A percentile compares a stretch with the other conserved stretches of the same genome.
These are phyloP conservation scores for Leishmania major DNA, from an alignment of 208 protist species.

Conservation along the genomic window DNA sequence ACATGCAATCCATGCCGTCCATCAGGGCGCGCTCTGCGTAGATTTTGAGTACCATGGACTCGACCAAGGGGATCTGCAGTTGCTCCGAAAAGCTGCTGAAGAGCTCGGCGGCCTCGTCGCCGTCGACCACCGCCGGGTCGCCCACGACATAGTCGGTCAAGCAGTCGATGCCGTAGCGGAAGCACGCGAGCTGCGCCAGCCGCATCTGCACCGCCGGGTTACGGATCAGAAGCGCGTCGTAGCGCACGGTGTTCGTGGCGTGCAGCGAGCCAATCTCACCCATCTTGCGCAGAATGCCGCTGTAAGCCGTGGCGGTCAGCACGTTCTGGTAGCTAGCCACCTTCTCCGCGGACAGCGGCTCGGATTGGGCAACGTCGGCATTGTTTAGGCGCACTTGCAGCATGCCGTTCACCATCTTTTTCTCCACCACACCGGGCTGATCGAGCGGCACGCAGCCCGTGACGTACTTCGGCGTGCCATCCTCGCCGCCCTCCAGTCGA, in stretches of 20 bases:
- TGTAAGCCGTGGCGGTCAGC: slow-evolving; percentile 68
- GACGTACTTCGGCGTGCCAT: slow-evolving; percentile 11
- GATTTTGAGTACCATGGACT: slow-evolving; percentile 61
- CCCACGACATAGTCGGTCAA: slow-evolving; percentile 62
- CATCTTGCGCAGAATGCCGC: slow-evolving; percentile 51
- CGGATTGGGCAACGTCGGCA: slow-evolving; percentile 34
- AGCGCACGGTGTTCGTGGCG: slow-evolving; percentile 59
- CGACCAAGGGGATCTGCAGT: slow-evolving; percentile 45
- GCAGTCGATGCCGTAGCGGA: slow-evolving; percentile 65
- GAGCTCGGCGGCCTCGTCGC: slow-evolving; percentile 14
- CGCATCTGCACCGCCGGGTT: slow-evolving; percentile 72
- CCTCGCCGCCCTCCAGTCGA: slow-evolving; percentile 11
- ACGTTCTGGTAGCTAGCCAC: slow-evolving; percentile 58
- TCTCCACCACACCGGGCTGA: slow-evolving; percentile 37
- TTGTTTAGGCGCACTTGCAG: slow-evolving; percentile 36
- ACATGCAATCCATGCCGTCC: slow-evolving; percentile 47
- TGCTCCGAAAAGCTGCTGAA: slow-evolving; percentile 8
- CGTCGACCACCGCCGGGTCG: slow-evolving; percentile 34
- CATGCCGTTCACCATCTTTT: slow-evolving; percentile 39
- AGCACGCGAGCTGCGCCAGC: slow-evolving; percentile 60
- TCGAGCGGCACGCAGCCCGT: slow-evolving; percentile 33
- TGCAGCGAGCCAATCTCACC: slow-evolving; percentile 69
- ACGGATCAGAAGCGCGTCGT: slow-evolving; percentile 72
- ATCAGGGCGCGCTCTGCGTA: slow-evolving; percentile 71
- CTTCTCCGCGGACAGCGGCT: slow-evolving; percentile 24